These are phyloP conservation scores for Juncus effusus DNA, from an alignment of 176 grass and related monocot species.

Conservation along the genomic window DNA sequence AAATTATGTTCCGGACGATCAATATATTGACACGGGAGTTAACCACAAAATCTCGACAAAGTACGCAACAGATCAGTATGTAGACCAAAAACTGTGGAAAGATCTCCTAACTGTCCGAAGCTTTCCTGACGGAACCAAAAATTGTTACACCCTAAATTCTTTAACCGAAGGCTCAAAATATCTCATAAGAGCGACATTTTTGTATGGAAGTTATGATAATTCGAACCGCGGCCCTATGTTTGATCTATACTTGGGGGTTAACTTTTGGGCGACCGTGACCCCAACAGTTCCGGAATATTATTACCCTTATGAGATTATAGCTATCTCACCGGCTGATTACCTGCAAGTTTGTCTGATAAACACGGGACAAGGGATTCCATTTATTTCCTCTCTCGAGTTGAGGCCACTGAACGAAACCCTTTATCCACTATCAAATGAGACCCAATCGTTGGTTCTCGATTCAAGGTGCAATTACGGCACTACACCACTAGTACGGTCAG, in stretches of 20 bases:
- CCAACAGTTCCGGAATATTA: background rate
- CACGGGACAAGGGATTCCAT: slow-evolving; percentile 37
- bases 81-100: background rate
- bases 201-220: slow-evolving; percentile 26
- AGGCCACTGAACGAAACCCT: slow-evolving; percentile 29
- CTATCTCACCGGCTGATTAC: slow-evolving; percentile 33
- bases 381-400: slow-evolving; percentile 50
- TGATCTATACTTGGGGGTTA: slow-evolving; percentile 45
- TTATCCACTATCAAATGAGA: slow-evolving; percentile 39
- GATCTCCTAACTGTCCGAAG: slow-evolving; percentile 17
- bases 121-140: slow-evolving; percentile 22
- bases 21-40: slow-evolving; percentile 27
- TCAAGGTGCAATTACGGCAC: background rate
- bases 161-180: background rate
- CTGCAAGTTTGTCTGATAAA: slow-evolving; percentile 52
- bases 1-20: slow-evolving; percentile 21
- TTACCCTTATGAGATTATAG: slow-evolving; percentile 42
- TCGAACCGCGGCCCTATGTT: background rate
- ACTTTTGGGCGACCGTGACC: slow-evolving; percentile 36
- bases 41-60: slow-evolving; percentile 12
- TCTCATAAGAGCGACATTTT: slow-evolving; percentile 15
- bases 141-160: slow-evolving; percentile 24
- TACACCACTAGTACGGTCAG: slow-evolving; percentile 27
- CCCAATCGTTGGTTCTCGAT: slow-evolving; percentile 10
- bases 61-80: background rate